Base-by-base conservation (phyloP, 2,329 filamentous ascomycete genomes). In the Calonectria henricotiae region DNA sequence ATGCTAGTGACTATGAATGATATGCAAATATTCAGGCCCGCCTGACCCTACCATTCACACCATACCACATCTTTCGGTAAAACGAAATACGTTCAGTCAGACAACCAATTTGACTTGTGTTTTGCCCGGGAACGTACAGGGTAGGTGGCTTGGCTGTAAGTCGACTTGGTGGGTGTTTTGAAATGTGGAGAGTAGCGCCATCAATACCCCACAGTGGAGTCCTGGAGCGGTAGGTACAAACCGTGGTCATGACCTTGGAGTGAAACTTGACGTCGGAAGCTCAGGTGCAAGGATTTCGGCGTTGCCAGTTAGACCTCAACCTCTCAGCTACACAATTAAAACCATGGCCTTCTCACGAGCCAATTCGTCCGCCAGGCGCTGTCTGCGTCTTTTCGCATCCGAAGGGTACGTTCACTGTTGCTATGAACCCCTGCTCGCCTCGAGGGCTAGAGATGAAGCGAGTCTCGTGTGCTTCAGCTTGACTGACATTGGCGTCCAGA, bases 201-300 rank as follows among this genome's bases (percentile, higher is more conserved):
- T 82, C 82, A 83, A 27, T 39, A 58, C 51, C 51, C 51, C 51
- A 58, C 51, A 58, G 51, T 39, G 51, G 51, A 61, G 55, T 27
- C 23, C 17, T 15, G 2, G 47, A 11, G 51, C n/a, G 55, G 67
- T 69, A 62, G 62, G 67, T 69, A 66, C 39, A 44, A 44, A 9
- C 27, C 3, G 27, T 23, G 46, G 58, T 15, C 47, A 20, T 51
- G 67, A 51, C 65, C 37, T 44, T 44, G 23, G 20, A 20, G 20
- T 51, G 68, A 63, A 76, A 75, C 43, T 76, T 75, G 76, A 78
- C 73, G 74, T 77, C 70, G 71, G 55, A 71, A 71, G 68, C 67
- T 70, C 62, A 62, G 25, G n/a, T 62, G 72, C 73, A 75, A 51
- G 71, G 74, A 74, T 74, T 73, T 77, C 51, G 72, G 41, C 54